Conservation (phyloP, 108 stramenopile genomes). For the Nannochloropsis gaditana region DNA sequence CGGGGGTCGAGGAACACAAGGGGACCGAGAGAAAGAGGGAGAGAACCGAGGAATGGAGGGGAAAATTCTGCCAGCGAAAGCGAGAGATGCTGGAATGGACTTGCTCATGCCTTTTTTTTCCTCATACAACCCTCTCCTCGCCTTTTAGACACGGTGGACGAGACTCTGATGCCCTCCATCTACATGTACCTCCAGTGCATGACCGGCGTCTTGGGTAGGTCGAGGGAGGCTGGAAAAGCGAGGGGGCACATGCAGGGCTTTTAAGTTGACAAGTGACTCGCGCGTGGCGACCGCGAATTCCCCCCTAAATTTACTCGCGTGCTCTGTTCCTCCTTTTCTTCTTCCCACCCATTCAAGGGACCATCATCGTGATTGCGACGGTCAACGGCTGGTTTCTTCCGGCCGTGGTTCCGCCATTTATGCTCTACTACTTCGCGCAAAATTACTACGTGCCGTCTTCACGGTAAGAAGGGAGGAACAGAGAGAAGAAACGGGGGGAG, state of each 20-base stretch:
- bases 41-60: too few species aligned
- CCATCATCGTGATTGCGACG: conserved; percentile 57
- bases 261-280: not conserved
- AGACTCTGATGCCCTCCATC: conserved; percentile 64
- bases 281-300: too few species aligned
- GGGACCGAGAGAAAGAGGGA: too few species aligned
- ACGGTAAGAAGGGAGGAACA: not conserved
- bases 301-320: not conserved
- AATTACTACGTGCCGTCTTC: conserved; percentile 67
- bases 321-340: not conserved
- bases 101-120: not conserved
- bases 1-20: too few species aligned
- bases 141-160: conserved; percentile 67
- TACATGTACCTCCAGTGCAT: conserved; percentile 65
- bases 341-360: not conserved
- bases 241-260: not conserved
- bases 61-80: too few species aligned
- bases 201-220: conserved; percentile 61
- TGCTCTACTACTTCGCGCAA: conserved; percentile 64
- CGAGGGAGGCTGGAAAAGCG: conserved; percentile 41
- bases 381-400: not conserved
- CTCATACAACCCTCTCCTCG: not conserved
- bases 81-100: too few species aligned
- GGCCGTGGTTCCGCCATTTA: not conserved
- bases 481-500: not conserved